Evolutionary conservation across 441 rosid species (phyloP), one percentile per base, ranked within the genome.

Genomic region (Populus hybrid): DNA sequence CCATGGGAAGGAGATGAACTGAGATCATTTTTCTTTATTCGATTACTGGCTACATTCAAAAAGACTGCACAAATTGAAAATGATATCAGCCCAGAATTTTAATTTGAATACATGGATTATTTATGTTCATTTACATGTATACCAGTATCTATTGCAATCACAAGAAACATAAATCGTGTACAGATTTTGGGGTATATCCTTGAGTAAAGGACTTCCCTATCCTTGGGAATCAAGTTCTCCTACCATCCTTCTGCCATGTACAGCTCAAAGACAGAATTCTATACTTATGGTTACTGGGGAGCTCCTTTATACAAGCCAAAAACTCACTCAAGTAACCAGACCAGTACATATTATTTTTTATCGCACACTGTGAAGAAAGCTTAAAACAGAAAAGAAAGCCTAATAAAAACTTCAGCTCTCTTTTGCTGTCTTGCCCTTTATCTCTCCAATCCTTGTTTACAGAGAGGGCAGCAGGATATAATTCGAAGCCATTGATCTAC

Each of bases 401-500:
- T 18, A 9, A 7, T 31, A 31, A 74, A 29, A 64, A 38, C 23
- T 76, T 40, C 24, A 20, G n/a, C 38, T 68, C 35, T 63, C 66
- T 16, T 33, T 21, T 35, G 24, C 36, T 68, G 11, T n/a, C 16
- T 26, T 12, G 35, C 66, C 74, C 33, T 65, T 82, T 87, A 95
- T 82, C 90, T 89, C 72, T 91, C 87, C 74, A 94, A 81, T 84
- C 86, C 97, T 86, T 92, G 94, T 82, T 95, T 95, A 76, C 97
- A 95, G 68, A 94, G 95, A 53, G 99, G 99, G 81, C 99, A 95
- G 78, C 97, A 94, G 71, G 98, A 95, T 64, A 93, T 90, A 33
- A 95, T 94, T 75, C 86, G 85, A 73, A 95, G 97, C 99, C 99
- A 95, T 61, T 95, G 98, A 87, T 95, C 99, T 68, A 94, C 97